A percentile compares a stretch with the other conserved stretches of the same genome.
Evolutionary conservation across 495 filamentous ascomycete genomes (phyloP).

Genomic region (Daldinia decipiens): DNA sequence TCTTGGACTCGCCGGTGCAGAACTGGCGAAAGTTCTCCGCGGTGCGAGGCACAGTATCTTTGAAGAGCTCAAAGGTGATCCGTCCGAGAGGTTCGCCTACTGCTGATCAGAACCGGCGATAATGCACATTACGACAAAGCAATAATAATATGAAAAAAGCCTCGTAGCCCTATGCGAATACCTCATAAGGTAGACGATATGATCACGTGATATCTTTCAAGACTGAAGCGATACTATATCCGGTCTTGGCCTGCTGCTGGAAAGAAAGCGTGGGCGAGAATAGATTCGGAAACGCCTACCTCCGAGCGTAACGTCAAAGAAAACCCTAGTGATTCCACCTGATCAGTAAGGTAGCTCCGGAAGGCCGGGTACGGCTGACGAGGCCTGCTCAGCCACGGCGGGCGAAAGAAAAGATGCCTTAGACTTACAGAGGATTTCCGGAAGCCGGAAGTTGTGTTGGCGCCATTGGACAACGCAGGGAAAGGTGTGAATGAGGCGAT

Average conservation of each 20-base stretch:
- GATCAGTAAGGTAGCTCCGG: conserved; percentile 24
- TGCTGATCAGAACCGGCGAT: conserved; percentile 11
- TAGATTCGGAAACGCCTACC: conserved; percentile 63
- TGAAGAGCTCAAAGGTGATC: conserved; percentile 94
- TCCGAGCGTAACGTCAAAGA: conserved; percentile 93
- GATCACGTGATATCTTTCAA: conserved; percentile 33
- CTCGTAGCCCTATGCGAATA: not conserved
- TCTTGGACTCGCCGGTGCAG: conserved; percentile 94
- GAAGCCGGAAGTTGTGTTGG: conserved; percentile 63
- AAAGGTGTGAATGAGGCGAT: conserved; percentile 20
- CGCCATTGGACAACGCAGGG: conserved; percentile 51
- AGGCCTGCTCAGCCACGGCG: conserved; percentile 25
- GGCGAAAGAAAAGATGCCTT: not conserved
- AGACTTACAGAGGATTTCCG: conserved; percentile 65
- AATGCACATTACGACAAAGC: not conserved
- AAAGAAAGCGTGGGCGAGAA: not conserved
- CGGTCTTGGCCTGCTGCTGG: not conserved
- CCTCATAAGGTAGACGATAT: not conserved
- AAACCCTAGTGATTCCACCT: conserved; percentile 64
- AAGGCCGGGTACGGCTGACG: conserved; percentile 13
- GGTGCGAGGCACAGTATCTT: conserved; percentile 82
- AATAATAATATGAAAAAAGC: not conserved
- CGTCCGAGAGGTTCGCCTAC: conserved; percentile 89
- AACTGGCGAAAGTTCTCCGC: conserved; percentile 98
- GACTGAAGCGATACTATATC: not conserved